Evolutionary conservation across 192 early-diverging fungal species (phyloP).

Genomic region (Funneliformis geosporum): DNA sequence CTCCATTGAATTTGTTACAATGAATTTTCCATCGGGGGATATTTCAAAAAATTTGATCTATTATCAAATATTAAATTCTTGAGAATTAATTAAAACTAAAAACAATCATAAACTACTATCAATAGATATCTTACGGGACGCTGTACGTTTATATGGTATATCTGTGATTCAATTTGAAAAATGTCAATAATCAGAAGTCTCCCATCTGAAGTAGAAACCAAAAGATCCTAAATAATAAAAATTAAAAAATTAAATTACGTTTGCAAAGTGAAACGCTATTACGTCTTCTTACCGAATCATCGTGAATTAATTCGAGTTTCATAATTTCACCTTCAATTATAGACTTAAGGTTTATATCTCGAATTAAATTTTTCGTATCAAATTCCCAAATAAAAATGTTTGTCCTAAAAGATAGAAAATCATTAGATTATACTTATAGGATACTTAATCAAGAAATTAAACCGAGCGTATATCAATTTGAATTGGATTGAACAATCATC

Average conservation of each 20-base stretch:
- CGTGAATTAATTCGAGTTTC: neutral
- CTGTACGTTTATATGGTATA: neutral
- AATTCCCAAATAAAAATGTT: slow-evolving; percentile 24
- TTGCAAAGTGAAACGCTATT: neutral
- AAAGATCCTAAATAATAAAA: slow-evolving; percentile 13
- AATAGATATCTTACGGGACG: neutral
- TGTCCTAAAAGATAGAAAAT: neutral
- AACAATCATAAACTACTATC: neutral
- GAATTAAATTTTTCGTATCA: slow-evolving; percentile 10
- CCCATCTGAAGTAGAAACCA: slow-evolving; percentile 4
- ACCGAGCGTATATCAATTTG: too few species aligned
- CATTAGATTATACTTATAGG: neutral
- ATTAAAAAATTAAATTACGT: neutral
- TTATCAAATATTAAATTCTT: neutral
- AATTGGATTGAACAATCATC: too few species aligned
- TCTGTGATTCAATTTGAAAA: neutral
- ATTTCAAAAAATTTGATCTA: slow-evolving; percentile 19
- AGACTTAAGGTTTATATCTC: neutral
- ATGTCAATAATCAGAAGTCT: slow-evolving; percentile 20
- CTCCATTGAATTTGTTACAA: slow-evolving; percentile 16
- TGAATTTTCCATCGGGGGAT: slow-evolving; percentile 16
- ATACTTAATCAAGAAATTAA: too few species aligned
- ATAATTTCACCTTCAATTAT: slow-evolving; percentile 1
- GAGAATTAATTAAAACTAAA: neutral
- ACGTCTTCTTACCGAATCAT: slow-evolving; percentile 1